Percentiles rank a stretch among this genome's conserved stretches.
Conservation (phyloP, 1,284 basidiomycete species). For the Cutaneotrichosporon cavernicola region DNA sequence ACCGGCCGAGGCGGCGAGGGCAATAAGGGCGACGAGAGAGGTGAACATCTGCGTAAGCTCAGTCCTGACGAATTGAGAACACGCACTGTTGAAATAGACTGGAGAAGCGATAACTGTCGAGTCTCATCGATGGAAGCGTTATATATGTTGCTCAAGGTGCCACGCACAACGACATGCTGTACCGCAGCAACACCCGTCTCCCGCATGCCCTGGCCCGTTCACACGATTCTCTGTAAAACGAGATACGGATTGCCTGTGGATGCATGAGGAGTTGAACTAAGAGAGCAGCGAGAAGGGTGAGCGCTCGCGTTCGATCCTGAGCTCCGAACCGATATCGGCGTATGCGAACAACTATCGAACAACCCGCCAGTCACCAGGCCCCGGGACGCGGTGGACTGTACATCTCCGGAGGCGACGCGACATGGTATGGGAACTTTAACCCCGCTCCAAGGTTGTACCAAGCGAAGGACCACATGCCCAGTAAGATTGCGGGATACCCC, state of each 20-base stretch:
- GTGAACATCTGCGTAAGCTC: conserved; percentile 5
- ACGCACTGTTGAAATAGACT: background rate
- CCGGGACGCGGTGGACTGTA: background rate
- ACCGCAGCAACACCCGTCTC: conserved; percentile 7
- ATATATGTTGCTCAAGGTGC: background rate
- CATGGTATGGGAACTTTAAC: background rate
- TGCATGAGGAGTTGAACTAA: no score
- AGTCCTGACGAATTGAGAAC: background rate
- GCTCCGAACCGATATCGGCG: background rate
- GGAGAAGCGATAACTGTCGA: background rate
- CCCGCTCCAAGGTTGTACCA: background rate
- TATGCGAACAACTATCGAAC: background rate
- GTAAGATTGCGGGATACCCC: no score
- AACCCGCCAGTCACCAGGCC: background rate
- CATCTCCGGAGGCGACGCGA: no score
- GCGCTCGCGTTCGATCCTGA: background rate
- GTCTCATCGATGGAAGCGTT: no score
- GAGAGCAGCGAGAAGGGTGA: no score
- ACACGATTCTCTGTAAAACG: background rate
- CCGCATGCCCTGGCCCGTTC: background rate
- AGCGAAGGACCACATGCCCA: no score
- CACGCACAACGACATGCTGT: background rate
- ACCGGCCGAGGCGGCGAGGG: background rate
- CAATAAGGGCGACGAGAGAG: background rate
- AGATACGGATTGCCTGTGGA: no score